phyloP scores from a whole-genome alignment of 2,329 filamentous ascomycete species.

The Colletotrichum caudatum region DNA sequence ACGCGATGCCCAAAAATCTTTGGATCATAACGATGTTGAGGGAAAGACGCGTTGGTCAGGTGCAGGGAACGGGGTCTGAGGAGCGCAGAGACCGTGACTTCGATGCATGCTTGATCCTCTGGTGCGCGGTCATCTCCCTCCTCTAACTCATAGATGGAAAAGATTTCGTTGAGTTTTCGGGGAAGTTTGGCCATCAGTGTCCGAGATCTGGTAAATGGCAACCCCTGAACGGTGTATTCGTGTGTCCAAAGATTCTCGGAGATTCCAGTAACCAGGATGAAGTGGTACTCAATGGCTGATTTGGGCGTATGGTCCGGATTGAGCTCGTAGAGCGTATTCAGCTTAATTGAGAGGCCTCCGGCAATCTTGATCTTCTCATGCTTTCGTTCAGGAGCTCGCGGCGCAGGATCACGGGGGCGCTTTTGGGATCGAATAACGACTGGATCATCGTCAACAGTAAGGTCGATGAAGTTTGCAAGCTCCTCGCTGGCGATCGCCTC shows the following conservation, averaged over 20 bases:
- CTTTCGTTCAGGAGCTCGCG: not conserved
- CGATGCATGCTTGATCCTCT: constrained; percentile 54
- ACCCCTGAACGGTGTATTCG: constrained; percentile 52
- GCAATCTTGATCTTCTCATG: not conserved
- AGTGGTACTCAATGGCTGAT: constrained; percentile 48
- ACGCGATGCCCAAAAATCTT: constrained; percentile 43
- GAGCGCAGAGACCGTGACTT: constrained; percentile 56
- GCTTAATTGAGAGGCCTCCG: constrained; percentile 35
- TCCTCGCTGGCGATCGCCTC: constrained; percentile 41
- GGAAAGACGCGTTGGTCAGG: constrained; percentile 67
- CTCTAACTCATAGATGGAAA: constrained; percentile 56
- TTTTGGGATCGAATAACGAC: constrained; percentile 4
- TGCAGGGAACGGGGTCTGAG: constrained; percentile 57
- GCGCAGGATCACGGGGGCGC: not conserved
- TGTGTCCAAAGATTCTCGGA: constrained; percentile 46
- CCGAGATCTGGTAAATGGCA: constrained; percentile 52
- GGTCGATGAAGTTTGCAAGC: constrained; percentile 50
- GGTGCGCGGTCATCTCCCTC: constrained; percentile 49
- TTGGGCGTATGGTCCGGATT: constrained; percentile 19
- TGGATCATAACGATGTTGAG: constrained; percentile 49
- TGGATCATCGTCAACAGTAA: constrained; percentile 47
- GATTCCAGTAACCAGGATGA: constrained; percentile 59
- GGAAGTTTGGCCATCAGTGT: constrained; percentile 53
- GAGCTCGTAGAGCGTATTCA: constrained; percentile 49
- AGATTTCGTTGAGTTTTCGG: constrained; percentile 58